Conservation (phyloP, 2,329 filamentous ascomycete species). For the Ceratocystis colombiana region DNA sequence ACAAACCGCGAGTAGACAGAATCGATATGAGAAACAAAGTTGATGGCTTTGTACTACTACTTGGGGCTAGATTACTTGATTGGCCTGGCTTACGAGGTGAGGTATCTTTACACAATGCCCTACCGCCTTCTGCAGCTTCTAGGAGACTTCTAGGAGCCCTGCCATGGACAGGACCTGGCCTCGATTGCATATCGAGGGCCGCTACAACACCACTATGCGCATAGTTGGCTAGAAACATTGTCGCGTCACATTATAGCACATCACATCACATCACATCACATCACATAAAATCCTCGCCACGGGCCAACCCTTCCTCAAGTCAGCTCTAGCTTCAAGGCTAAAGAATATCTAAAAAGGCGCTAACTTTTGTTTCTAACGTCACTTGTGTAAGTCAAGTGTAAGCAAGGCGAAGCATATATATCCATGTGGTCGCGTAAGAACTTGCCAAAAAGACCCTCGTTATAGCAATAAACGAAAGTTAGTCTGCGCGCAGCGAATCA, state of each 20-base stretch:
- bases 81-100: neutral
- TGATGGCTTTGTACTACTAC: no score
- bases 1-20: no score
- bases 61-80: neutral
- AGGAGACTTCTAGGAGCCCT: no score
- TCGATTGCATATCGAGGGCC: no score
- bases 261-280: slow-evolving; percentile 10
- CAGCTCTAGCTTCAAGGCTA: neutral
- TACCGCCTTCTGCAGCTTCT: neutral
- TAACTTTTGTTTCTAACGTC: neutral
- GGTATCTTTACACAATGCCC: neutral
- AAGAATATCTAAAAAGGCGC: neutral
- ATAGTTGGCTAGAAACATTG: no score
- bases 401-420: neutral
- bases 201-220: no score
- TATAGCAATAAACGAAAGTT: neutral
- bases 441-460: neutral
- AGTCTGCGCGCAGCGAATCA: no score
- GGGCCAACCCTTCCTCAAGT: neutral
- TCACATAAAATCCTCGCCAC: neutral
- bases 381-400: neutral
- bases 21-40: no score
- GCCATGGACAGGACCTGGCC: no score
- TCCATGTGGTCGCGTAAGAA: neutral
- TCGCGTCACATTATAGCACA: neutral